A percentile compares a stretch with the other conserved stretches of the same genome.
phyloP scores from a whole-genome alignment of 2,329 filamentous ascomycete species.

The Pyrenophora teres region DNA sequence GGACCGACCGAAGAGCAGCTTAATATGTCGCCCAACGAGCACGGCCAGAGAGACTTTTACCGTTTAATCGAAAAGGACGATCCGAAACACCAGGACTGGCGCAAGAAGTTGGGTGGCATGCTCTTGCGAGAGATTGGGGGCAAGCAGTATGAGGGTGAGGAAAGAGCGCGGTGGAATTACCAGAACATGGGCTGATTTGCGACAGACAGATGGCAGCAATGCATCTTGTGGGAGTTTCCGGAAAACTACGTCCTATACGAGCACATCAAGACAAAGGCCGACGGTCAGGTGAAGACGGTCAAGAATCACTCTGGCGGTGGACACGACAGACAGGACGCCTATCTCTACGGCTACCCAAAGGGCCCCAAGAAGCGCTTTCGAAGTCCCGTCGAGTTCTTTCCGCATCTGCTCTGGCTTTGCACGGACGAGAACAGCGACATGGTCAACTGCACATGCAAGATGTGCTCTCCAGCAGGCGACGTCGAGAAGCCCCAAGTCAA shows the following conservation, averaged over 20 bases:
- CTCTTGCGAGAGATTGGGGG: slow-evolving; percentile 56
- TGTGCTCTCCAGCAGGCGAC: slow-evolving; percentile 58
- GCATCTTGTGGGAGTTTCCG: slow-evolving; percentile 60
- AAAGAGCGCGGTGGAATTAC: neutral
- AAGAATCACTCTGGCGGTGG: slow-evolving; percentile 57
- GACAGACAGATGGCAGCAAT: slow-evolving; percentile 46
- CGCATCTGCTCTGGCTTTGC: slow-evolving; percentile 62
- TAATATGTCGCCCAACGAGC: slow-evolving; percentile 56
- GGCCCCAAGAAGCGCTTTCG: slow-evolving; percentile 62
- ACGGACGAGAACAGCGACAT: slow-evolving; percentile 59
- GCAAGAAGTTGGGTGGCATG: slow-evolving; percentile 64
- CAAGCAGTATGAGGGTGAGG: slow-evolving; percentile 40
- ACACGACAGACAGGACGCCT: slow-evolving; percentile 63
- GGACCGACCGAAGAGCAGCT: slow-evolving; percentile 58
- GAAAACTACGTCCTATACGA: slow-evolving; percentile 63
- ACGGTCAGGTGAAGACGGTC: slow-evolving; percentile 54
- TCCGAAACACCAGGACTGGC: slow-evolving; percentile 61
- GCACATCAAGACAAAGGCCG: slow-evolving; percentile 59
- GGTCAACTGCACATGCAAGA: slow-evolving; percentile 62
- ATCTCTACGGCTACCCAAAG: slow-evolving; percentile 64
- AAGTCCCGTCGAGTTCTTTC: slow-evolving; percentile 64
- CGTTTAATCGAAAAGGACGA: slow-evolving; percentile 56
- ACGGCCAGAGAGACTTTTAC: slow-evolving; percentile 62
- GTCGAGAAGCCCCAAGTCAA: slow-evolving; percentile 41
- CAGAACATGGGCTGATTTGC: slow-evolving; percentile 39